Conservation (phyloP, 2,329 filamentous ascomycete species). For the Fusarium oxysporum region DNA sequence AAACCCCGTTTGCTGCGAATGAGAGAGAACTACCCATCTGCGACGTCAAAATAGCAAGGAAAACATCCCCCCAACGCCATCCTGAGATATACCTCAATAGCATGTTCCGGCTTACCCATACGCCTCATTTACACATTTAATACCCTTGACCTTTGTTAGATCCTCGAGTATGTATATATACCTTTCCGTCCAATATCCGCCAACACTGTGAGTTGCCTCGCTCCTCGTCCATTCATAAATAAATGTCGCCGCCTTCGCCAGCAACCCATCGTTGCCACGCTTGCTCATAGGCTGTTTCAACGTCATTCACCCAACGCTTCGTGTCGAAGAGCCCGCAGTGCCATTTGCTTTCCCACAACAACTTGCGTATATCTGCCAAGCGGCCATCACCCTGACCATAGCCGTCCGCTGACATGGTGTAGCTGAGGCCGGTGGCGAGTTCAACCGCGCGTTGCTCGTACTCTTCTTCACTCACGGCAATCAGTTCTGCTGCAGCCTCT, state of each 20-base stretch:
- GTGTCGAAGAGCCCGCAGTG: constrained; percentile 92
- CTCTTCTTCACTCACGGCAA: constrained; percentile 80
- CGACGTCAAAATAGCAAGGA: constrained; percentile 5
- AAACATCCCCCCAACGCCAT: constrained; percentile 24
- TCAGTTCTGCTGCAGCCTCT: constrained; percentile 77
- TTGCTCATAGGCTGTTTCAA: constrained; percentile 88
- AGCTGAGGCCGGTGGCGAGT: constrained; percentile 73
- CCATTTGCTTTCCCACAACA: constrained; percentile 88
- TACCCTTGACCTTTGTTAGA: constrained; percentile 1
- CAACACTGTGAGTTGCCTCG: neutral
- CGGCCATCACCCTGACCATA: constrained; percentile 72
- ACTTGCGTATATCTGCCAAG: constrained; percentile 79
- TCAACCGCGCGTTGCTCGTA: constrained; percentile 84
- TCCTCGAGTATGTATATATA: neutral
- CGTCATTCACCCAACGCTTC: constrained; percentile 86
- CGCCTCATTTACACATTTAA: constrained; percentile 15
- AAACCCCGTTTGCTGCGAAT: neutral
- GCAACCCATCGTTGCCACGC: constrained; percentile 91
- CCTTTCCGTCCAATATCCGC: neutral
- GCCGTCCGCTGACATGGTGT: constrained; percentile 58
- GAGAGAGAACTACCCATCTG: constrained; percentile 1
- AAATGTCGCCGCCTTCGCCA: constrained; percentile 92
- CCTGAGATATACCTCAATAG: constrained; percentile 8
- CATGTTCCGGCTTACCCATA: constrained; percentile 15
- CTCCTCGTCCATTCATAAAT: constrained; percentile 62